Evolutionary conservation across 306 rosid genomes (phyloP).

Genomic region (Erythrophleum fordii): DNA sequence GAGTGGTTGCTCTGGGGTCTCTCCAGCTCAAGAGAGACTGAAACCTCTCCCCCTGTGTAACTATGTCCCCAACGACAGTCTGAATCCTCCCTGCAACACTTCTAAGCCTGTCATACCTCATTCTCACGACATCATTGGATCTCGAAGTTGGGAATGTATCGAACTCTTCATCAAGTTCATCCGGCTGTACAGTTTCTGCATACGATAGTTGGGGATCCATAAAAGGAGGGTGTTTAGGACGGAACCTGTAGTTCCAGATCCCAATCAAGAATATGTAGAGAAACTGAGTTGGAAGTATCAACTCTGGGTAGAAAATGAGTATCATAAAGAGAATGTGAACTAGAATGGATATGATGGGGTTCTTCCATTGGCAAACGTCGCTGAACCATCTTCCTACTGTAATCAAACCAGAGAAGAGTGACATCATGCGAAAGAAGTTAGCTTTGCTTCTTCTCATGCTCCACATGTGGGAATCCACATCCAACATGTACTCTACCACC

Average conservation of each 20-base stretch:
- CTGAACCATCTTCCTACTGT: conserved; percentile 62
- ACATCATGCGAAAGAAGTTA: conserved; percentile 86
- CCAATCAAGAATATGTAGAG: conserved; percentile 86
- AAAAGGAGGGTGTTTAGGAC: conserved; percentile 71
- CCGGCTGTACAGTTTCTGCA: conserved; percentile 78
- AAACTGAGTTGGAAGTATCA: conserved; percentile 79
- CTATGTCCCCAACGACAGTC: conserved; percentile 85
- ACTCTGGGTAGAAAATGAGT: conserved; percentile 75
- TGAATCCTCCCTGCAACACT: conserved; percentile 90
- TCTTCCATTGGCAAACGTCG: conserved; percentile 85
- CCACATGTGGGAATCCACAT: conserved; percentile 86
- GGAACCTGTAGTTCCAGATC: conserved; percentile 77
- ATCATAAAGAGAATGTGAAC: conserved; percentile 77
- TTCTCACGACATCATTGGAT: conserved; percentile 61
- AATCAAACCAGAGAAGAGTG: conserved; percentile 62
- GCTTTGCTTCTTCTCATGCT: conserved; percentile 96
- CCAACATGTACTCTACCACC: conserved; percentile 85
- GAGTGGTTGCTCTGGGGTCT: conserved; percentile 78
- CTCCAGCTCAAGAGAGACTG: conserved; percentile 82
- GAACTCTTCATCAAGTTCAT: conserved; percentile 91
- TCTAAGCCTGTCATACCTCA: conserved; percentile 88
- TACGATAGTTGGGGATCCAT: conserved; percentile 85
- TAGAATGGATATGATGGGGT: conserved; percentile 68
- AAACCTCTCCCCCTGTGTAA: conserved; percentile 90
- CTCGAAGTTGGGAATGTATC: conserved; percentile 86